A percentile compares a stretch with the other conserved stretches of the same genome.
Conservation (phyloP, 2,329 filamentous ascomycete species). For the Diaporthe sp. region DNA sequence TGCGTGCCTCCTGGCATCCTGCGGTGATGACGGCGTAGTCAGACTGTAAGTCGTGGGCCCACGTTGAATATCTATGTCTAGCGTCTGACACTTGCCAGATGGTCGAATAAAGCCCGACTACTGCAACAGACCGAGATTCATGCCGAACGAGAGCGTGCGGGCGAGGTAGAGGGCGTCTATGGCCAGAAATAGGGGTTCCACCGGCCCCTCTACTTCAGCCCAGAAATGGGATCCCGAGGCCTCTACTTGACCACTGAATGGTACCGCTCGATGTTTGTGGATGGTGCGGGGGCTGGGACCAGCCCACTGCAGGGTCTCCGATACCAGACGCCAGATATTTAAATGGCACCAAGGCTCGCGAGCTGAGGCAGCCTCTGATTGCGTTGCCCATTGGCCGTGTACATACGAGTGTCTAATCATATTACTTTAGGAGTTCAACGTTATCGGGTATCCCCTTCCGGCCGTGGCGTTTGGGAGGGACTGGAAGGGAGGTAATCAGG, state of each 20-base stretch:
- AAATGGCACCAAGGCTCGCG: background rate
- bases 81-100: slow-evolving; percentile 44
- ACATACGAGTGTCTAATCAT: slow-evolving; percentile 24
- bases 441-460: background rate
- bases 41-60: slow-evolving; percentile 77
- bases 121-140: slow-evolving; percentile 33
- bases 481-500: background rate
- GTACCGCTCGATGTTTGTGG: background rate
- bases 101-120: slow-evolving; percentile 54
- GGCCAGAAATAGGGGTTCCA: slow-evolving; percentile 27
- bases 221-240: background rate
- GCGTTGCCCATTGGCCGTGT: slow-evolving; percentile 4
- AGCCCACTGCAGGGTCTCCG: background rate
- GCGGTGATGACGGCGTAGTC: slow-evolving; percentile 87
- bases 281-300: background rate
- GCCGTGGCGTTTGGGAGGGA: slow-evolving; percentile 16
- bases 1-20: slow-evolving; percentile 88
- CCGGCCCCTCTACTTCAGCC: background rate
- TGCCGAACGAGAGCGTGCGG: background rate
- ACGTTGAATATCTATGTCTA: background rate
- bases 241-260: background rate
- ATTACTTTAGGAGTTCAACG: background rate
- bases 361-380: background rate
- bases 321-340: background rate
- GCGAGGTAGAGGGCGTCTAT: background rate